Conservation (phyloP, 208 protist species). For the Leptomonas pyrrhocoris region DNA sequence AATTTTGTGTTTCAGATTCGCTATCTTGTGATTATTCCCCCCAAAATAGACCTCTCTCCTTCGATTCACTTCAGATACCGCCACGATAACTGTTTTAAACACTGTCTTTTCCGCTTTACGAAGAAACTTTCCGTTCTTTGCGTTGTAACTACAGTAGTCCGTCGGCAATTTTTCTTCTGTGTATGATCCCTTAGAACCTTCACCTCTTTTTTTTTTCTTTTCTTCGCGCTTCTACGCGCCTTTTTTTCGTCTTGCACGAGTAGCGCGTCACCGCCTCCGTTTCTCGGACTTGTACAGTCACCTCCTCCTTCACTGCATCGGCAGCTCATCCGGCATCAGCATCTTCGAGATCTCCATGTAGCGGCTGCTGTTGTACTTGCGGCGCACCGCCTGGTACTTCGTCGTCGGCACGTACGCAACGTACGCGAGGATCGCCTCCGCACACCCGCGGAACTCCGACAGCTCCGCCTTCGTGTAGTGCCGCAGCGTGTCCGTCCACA, state of each 20-base stretch:
- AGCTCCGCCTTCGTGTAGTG: slow-evolving; percentile 72
- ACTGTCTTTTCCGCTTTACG: neutral
- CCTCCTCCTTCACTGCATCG: too few relatives aligned
- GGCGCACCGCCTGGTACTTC: slow-evolving; percentile 86
- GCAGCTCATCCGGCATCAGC: slow-evolving; percentile 65
- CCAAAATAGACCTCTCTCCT: too few relatives aligned
- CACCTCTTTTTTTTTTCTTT: slow-evolving; percentile 32
- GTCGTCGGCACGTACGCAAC: slow-evolving; percentile 79
- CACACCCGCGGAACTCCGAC: slow-evolving; percentile 73
- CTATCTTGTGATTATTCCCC: neutral
- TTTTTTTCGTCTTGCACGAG: slow-evolving; percentile 20
- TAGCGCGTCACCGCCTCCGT: too few relatives aligned
- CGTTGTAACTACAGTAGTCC: too few relatives aligned
- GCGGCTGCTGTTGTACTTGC: slow-evolving; percentile 83
- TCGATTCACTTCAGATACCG: neutral
- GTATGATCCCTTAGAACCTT: neutral
- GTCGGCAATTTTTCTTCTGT: slow-evolving; percentile 10
- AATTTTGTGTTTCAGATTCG: neutral
- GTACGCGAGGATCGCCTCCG: slow-evolving; percentile 81
- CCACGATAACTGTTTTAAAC: slow-evolving; percentile 1
- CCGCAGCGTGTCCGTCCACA: slow-evolving; percentile 72
- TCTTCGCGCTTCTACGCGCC: neutral
- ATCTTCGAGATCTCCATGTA: slow-evolving; percentile 84
- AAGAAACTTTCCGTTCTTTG: too few relatives aligned
- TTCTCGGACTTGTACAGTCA: too few relatives aligned